Percentiles rank a stretch among this genome's conserved stretches.
Conservation (phyloP, 768 basidiomycete genomes). For the Leccinum disarticulatum region DNA sequence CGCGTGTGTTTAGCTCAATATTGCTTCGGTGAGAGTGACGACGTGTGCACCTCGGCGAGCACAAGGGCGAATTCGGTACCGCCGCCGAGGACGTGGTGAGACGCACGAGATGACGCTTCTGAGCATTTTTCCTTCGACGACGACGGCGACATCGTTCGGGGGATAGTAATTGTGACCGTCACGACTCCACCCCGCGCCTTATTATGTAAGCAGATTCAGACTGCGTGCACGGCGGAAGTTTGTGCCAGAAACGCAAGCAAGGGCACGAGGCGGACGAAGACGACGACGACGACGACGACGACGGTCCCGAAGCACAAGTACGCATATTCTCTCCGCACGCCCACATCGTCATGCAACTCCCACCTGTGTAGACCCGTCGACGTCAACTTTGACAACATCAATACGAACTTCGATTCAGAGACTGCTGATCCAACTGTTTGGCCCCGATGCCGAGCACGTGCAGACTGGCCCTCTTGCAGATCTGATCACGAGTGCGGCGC, state of each 20-base stretch:
- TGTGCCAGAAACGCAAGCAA: too few relatives aligned
- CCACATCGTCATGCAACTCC: neutral
- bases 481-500: slow-evolving; percentile 71
- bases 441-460: slow-evolving; percentile 69
- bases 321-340: slow-evolving; percentile 15
- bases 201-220: too few relatives aligned
- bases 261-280: too few relatives aligned
- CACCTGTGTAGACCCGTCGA: slow-evolving; percentile 17
- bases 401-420: slow-evolving; percentile 81
- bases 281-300: slow-evolving; percentile 28
- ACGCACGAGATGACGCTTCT: slow-evolving; percentile 85
- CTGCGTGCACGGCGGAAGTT: too few relatives aligned
- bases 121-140: slow-evolving; percentile 82
- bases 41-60: too few relatives aligned
- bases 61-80: too few relatives aligned
- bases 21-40: slow-evolving; percentile 91
- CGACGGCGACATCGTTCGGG: too few relatives aligned
- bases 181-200: too few relatives aligned
- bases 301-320: slow-evolving; percentile 40
- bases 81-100: neutral
- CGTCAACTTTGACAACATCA: slow-evolving; percentile 77
- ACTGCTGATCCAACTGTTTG: slow-evolving; percentile 65
- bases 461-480: slow-evolving; percentile 73
- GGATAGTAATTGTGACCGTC: too few relatives aligned
- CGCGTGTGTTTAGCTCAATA: slow-evolving; percentile 73